Evolutionary conservation across 106 monocot species (phyloP).

Genomic region (Acorus calamus): DNA sequence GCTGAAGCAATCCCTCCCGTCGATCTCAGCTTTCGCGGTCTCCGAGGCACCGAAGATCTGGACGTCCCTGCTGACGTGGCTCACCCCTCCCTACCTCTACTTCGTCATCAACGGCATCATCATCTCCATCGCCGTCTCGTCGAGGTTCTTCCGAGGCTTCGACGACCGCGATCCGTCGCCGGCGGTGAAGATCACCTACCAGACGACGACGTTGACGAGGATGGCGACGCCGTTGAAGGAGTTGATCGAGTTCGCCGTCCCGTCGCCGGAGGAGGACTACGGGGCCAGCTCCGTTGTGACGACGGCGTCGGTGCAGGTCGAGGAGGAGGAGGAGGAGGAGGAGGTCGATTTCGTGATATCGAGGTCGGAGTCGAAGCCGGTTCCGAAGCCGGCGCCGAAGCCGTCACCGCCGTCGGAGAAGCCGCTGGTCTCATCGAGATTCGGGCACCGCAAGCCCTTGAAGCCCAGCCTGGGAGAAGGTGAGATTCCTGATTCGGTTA

Average conservation of each 20-base stretch:
- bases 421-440: slow-evolving; percentile 41
- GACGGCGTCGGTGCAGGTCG: too few species aligned
- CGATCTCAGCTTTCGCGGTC: too few species aligned
- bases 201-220: not conserved
- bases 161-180: not conserved
- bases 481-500: too few species aligned
- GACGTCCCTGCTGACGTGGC: not conserved
- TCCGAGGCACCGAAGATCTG: too few species aligned
- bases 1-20: too few species aligned
- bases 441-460: slow-evolving; percentile 34
- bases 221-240: not conserved
- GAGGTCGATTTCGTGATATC: not conserved
- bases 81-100: slow-evolving; percentile 16
- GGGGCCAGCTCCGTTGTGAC: not conserved
- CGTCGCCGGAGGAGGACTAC: slow-evolving; percentile 4
- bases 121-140: slow-evolving; percentile 19
- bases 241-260: not conserved
- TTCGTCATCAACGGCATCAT: slow-evolving; percentile 23
- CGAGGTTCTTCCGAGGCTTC: slow-evolving; percentile 1
- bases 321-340: not conserved
- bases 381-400: too few species aligned
- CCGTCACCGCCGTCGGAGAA: slow-evolving; percentile 13
- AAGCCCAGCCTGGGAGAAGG: slow-evolving; percentile 40
- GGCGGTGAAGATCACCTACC: not conserved
- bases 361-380: not conserved